phyloP scores from a whole-genome alignment of 2,329 filamentous ascomycete genomes.

The Aureobasidium sp. region DNA sequence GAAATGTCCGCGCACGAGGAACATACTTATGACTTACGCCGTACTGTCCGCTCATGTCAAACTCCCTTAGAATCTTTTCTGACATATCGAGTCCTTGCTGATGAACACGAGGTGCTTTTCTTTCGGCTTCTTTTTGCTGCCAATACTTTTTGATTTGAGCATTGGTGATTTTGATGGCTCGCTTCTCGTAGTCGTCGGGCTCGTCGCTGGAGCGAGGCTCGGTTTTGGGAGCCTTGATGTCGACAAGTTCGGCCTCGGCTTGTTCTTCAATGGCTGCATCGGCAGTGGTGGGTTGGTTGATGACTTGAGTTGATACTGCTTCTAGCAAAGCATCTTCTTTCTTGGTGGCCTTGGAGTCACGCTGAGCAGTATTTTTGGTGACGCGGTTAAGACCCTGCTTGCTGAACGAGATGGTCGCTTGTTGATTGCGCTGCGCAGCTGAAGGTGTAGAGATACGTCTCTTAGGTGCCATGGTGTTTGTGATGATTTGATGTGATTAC shows the following conservation, averaged over 20 bases:
- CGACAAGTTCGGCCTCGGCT: slow-evolving; percentile 26
- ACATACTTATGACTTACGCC: slow-evolving; percentile 57
- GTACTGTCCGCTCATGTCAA: slow-evolving; percentile 85
- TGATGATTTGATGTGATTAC: neutral
- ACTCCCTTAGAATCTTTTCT: slow-evolving; percentile 86
- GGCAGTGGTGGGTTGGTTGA: slow-evolving; percentile 32
- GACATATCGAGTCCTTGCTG: slow-evolving; percentile 63
- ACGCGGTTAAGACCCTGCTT: slow-evolving; percentile 44
- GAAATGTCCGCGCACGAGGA: no score
- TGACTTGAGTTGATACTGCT: slow-evolving; percentile 21
- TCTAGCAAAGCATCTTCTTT: slow-evolving; percentile 32
- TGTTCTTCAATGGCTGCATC: slow-evolving; percentile 36
- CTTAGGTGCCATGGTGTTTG: slow-evolving; percentile 38
- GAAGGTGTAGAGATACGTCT: slow-evolving; percentile 33
- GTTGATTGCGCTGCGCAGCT: slow-evolving; percentile 42
- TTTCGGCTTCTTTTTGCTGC: slow-evolving; percentile 61
- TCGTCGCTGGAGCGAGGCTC: slow-evolving; percentile 11
- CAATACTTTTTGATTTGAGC: slow-evolving; percentile 72
- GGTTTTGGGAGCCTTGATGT: slow-evolving; percentile 21
- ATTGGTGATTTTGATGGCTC: slow-evolving; percentile 59
- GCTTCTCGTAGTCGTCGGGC: slow-evolving; percentile 40
- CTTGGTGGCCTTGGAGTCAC: slow-evolving; percentile 32
- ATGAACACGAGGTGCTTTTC: slow-evolving; percentile 66
- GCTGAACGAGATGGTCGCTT: slow-evolving; percentile 59
- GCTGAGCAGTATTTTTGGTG: slow-evolving; percentile 47